Percentiles rank a stretch among this genome's conserved stretches.
These are phyloP conservation scores for Yamadazyma scolyti DNA, from an alignment of 805 yeast genomes.

Conservation along the genomic window DNA sequence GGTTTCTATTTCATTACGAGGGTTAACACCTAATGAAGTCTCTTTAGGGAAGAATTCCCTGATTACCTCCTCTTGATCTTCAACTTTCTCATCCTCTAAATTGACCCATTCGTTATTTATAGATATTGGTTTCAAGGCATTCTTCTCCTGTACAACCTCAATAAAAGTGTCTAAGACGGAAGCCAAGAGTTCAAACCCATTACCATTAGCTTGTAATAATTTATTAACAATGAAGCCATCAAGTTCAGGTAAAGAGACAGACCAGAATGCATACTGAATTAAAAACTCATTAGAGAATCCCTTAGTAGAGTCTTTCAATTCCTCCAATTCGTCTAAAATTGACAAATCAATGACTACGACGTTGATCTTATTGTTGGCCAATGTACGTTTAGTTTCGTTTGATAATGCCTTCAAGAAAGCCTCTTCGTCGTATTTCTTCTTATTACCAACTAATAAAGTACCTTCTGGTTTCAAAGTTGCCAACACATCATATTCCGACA, in stretches of 20 bases:
- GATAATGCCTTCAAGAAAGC: slow-evolving; percentile 55
- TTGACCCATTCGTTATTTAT: slow-evolving; percentile 31
- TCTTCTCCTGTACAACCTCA: slow-evolving; percentile 49
- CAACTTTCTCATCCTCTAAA: slow-evolving; percentile 32
- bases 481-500: slow-evolving; percentile 58
- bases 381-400: slow-evolving; percentile 44
- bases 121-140: slow-evolving; percentile 35
- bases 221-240: slow-evolving; percentile 69
- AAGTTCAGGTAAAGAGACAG: slow-evolving; percentile 56
- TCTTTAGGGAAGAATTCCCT: slow-evolving; percentile 57
- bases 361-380: slow-evolving; percentile 50
- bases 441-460: slow-evolving; percentile 45
- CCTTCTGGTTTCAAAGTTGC: slow-evolving; percentile 57
- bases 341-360: slow-evolving; percentile 61
- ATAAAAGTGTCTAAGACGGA: slow-evolving; percentile 65
- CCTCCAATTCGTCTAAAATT: slow-evolving; percentile 58
- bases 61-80: slow-evolving; percentile 18
- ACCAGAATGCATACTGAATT: slow-evolving; percentile 80
- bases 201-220: slow-evolving; percentile 76
- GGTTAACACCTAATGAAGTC: slow-evolving; percentile 63
- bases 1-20: slow-evolving; percentile 36
- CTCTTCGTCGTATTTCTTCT: slow-evolving; percentile 33
- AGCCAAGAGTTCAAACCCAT: slow-evolving; percentile 75
- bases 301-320: slow-evolving; percentile 49
- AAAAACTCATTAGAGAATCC: slow-evolving; percentile 76